A percentile compares a stretch with the other conserved stretches of the same genome.
Evolutionary conservation across 139 green algal genomes (phyloP).

Genomic region (Chlorella sp.): DNA sequence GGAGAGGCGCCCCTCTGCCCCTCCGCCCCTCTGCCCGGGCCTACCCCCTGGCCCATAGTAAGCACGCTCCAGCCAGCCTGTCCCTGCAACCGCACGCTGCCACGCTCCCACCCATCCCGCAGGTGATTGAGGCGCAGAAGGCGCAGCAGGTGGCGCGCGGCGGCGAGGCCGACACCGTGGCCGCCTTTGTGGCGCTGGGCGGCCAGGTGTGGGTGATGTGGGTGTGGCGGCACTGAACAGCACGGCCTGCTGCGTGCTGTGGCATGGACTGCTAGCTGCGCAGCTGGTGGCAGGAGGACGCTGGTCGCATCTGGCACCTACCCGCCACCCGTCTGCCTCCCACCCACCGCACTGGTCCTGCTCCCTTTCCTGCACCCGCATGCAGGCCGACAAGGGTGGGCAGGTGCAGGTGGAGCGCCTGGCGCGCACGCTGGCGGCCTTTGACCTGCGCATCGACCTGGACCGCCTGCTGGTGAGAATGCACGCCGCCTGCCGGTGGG

Average conservation of each 20-base stretch:
- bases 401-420: constrained; percentile 77
- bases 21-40: too few species aligned
- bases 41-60: too few species aligned
- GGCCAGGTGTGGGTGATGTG: constrained; percentile 61
- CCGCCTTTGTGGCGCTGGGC: constrained; percentile 86
- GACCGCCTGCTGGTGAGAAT: constrained; percentile 63
- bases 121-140: constrained; percentile 85
- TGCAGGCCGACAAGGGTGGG: constrained; percentile 69
- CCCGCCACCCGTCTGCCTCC: not conserved
- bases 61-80: too few species aligned
- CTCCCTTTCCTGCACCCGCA: not conserved
- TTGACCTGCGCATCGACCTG: constrained; percentile 84
- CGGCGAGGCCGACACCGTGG: constrained; percentile 81
- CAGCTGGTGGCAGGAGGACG: not conserved
- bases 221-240: not conserved
- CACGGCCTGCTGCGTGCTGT: too few species aligned
- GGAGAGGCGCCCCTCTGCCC: too few species aligned
- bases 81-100: too few species aligned
- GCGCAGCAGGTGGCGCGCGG: constrained; percentile 33
- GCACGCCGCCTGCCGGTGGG: too few species aligned
- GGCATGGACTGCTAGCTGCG: too few species aligned
- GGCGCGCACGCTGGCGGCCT: constrained; percentile 65
- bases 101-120: constrained; percentile 21
- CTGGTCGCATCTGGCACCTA: not conserved
- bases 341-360: not conserved